Base-by-base conservation (phyloP, 2,329 filamentous ascomycete genomes). In the Alternaria triticimaculans region DNA sequence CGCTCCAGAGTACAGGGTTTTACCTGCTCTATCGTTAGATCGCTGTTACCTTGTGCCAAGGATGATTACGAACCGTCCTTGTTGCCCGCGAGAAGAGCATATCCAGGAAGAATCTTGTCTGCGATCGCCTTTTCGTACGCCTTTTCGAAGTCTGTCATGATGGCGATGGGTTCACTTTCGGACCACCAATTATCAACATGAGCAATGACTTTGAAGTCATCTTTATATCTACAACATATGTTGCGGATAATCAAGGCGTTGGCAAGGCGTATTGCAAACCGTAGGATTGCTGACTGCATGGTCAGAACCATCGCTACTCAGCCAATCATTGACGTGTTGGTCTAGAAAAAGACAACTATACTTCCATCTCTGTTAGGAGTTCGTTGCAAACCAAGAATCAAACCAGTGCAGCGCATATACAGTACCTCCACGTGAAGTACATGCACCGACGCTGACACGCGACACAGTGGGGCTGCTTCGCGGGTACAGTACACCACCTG, bases 41-140 rank as follows among this genome's bases (percentile, higher is more conserved):
- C 15, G 37, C 1, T 43, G 10, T 43, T 55, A 15, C 21, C 8
- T 41, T 11, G 23, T 14, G 14, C 9, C n/a, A 6, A n/a, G 18
- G 1, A 15, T 37, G 9, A 18, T n/a, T 37, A 23, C 18, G 11
- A 6, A 64, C 62, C 63, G 44, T 63, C 12, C 43, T 23, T 60
- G 30, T 60, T 43, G 10, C 60, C 63, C 14, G 63, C 63, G 3
- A 66, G 20, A 9, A 66, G 45, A 33, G 60, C 56, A 18, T 60
- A 66, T 18, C 63, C 63, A 1, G 60, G 60, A n/a, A 62, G 48
- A 11, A 57, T 43, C 2, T 18, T 51, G 23, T 53, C 46, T 28
- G 33, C 48, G 2, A 58, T 44, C 2, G 60, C 60, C 7, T 59
- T 28, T 20, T 58, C 60, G 28, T 62, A 62, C 10, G 25, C 55